Base-by-base conservation (phyloP, 345 rosid genomes). In the Melaleuca alternifolia region DNA sequence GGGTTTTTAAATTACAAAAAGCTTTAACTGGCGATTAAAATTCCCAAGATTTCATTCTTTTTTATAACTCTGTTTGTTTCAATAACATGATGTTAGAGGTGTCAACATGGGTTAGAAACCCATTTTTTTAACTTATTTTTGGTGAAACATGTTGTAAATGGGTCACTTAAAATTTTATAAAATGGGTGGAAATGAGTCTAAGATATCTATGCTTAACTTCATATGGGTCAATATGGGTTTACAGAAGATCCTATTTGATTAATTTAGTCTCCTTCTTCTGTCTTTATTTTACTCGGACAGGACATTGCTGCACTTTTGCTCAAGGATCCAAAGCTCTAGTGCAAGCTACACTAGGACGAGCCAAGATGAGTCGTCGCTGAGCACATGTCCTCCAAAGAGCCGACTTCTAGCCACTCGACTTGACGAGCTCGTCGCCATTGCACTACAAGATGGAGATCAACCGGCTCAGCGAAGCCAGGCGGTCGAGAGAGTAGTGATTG, bases 301-400 rank as follows among this genome's bases (percentile, higher is more conserved):
- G 15, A 6, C 53, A 15, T 5, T 14, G 16, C 87, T 28, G 79
- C 24, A 5, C 28, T 16, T 3, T 52, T 33, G 48, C 89, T 87
- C 7, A 85, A 21, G 53, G 84, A 84, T 52, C 23, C 53, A 86
- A 82, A 84, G 20, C 57, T 86, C 82, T 93, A 93, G 84, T 95
- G 98, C 54, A 91, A 91, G 89, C 95, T 93, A 87, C 98, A 94
- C 10, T 95, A 92, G 89, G 92, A 95, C 7, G 95, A 95, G 44
- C 95, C 95, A 4, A 95, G 95, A 52, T 93, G 98, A 24, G 88
- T 90, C 50, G 95, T 92, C 6, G 95, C 95, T 4, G 95, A 93
- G 84, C 95, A 92, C 94, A 94, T 91, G 94, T 92, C 79, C 90
- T 85, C 89, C 89, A 90, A 5, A 87, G 87, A 33, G 85, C 83